Evolutionary conservation across 1,139 yeast species (phyloP).

Genomic region (Blastobotrys proliferans): DNA sequence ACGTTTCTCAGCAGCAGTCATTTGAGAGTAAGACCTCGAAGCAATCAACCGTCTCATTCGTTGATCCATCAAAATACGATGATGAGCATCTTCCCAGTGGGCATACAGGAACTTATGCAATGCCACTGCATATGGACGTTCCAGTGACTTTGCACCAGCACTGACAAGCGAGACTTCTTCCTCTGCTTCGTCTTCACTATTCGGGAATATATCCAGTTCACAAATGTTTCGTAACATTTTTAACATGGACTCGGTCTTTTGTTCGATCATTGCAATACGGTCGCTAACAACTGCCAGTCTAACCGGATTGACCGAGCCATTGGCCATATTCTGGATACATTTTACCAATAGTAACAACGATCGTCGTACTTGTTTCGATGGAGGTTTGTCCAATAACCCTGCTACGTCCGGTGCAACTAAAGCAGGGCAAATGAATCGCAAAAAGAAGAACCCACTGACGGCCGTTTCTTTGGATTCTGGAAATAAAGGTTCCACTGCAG

Average conservation of each 20-base stretch:
- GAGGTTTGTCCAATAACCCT: conserved; percentile 28
- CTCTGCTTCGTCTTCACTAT: background rate
- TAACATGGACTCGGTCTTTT: conserved; percentile 13
- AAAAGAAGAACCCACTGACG: conserved; percentile 75
- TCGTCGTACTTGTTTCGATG: conserved; percentile 49
- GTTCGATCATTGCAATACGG: conserved; percentile 36
- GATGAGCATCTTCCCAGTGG: conserved; percentile 50
- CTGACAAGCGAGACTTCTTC: background rate
- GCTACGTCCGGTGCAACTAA: conserved; percentile 76
- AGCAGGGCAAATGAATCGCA: conserved; percentile 81
- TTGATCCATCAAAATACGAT: conserved; percentile 27
- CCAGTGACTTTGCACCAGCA: conserved; percentile 7
- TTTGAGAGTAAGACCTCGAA: conserved; percentile 5
- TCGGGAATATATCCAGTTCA: background rate
- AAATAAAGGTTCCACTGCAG: conserved; percentile 53
- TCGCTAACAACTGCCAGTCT: conserved; percentile 42
- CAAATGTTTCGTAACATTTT: conserved; percentile 10
- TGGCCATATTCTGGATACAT: conserved; percentile 77
- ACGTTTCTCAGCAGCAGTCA: conserved; percentile 1
- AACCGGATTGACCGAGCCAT: conserved; percentile 57
- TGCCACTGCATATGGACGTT: conserved; percentile 18
- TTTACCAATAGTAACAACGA: conserved; percentile 73
- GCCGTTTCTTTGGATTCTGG: conserved; percentile 57
- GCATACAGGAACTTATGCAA: conserved; percentile 64
- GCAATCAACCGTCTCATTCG: conserved; percentile 20